Conservation (phyloP, 306 rosid species). For the Begonia peltatifolia region DNA sequence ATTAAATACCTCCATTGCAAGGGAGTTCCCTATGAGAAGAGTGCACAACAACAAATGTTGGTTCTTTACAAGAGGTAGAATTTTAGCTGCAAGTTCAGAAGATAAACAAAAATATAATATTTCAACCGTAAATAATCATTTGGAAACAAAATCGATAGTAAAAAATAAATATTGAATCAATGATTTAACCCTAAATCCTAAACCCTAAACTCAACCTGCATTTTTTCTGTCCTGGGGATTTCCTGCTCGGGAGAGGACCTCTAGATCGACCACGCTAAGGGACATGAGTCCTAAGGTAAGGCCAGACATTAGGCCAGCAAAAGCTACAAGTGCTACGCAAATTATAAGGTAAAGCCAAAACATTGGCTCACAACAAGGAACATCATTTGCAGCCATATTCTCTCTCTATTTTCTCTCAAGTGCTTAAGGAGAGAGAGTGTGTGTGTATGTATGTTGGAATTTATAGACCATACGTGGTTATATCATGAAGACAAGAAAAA, state of each 20-base stretch:
- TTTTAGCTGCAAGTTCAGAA: slow-evolving; percentile 35
- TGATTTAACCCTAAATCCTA: not conserved
- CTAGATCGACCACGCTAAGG: slow-evolving; percentile 59
- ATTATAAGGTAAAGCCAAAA: slow-evolving; percentile 39
- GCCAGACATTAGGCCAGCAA: slow-evolving; percentile 62
- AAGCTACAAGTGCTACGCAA: slow-evolving; percentile 27
- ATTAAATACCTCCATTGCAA: slow-evolving; percentile 57
- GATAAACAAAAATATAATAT: too few relatives aligned
- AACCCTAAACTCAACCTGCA: slow-evolving; percentile 33
- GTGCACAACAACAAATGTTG: slow-evolving; percentile 71
- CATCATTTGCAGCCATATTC: slow-evolving; percentile 18
- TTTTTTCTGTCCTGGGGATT: slow-evolving; percentile 35
- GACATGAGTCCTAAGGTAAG: slow-evolving; percentile 66
- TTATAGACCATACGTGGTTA: too few relatives aligned
- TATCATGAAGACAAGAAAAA: too few relatives aligned
- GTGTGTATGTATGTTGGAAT: too few relatives aligned
- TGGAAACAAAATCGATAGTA: not conserved
- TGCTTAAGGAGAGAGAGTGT: too few relatives aligned
- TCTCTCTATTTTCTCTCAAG: too few relatives aligned
- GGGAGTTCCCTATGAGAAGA: slow-evolving; percentile 62
- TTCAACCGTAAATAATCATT: too few relatives aligned
- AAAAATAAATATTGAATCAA: not conserved
- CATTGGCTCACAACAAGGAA: slow-evolving; percentile 25
- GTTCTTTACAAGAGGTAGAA: slow-evolving; percentile 61
- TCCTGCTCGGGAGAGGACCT: slow-evolving; percentile 53